Evolutionary conservation across 2,329 filamentous ascomycete species (phyloP).

Genomic region (Pseudogymnoascus verrucosus): DNA sequence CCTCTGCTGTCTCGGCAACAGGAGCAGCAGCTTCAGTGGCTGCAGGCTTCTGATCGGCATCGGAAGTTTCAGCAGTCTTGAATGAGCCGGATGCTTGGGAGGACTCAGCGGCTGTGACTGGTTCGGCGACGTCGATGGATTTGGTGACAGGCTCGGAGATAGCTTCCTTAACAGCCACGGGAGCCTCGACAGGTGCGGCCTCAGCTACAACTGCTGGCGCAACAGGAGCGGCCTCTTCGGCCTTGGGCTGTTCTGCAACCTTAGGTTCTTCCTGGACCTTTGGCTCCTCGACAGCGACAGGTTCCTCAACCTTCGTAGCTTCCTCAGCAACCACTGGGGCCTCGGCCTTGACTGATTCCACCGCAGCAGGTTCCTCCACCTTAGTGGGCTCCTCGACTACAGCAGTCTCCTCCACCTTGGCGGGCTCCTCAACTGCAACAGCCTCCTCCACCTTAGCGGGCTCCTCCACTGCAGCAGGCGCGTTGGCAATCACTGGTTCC

Average conservation of each 20-base stretch:
- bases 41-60: background rate
- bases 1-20: background rate
- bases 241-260: background rate
- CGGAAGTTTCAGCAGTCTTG: conserved; percentile 3
- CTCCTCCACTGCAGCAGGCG: background rate
- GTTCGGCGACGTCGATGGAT: background rate
- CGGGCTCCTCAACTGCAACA: background rate
- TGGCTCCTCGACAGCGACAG: background rate
- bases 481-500: background rate
- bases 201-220: background rate
- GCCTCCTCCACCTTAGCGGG: background rate
- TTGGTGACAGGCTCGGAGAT: background rate
- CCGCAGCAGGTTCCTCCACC: background rate
- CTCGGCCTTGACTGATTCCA: background rate
- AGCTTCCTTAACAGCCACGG: background rate
- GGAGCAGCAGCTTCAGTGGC: background rate
- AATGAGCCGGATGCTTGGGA: background rate
- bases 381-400: background rate
- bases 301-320: background rate
- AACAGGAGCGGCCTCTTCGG: background rate
- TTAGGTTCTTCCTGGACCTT: background rate
- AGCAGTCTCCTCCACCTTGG: background rate
- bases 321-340: background rate
- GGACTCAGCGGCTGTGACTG: background rate
- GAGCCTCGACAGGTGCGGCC: background rate